phyloP scores from a whole-genome alignment of 768 basidiomycete species.

The Boletus huronensis region DNA sequence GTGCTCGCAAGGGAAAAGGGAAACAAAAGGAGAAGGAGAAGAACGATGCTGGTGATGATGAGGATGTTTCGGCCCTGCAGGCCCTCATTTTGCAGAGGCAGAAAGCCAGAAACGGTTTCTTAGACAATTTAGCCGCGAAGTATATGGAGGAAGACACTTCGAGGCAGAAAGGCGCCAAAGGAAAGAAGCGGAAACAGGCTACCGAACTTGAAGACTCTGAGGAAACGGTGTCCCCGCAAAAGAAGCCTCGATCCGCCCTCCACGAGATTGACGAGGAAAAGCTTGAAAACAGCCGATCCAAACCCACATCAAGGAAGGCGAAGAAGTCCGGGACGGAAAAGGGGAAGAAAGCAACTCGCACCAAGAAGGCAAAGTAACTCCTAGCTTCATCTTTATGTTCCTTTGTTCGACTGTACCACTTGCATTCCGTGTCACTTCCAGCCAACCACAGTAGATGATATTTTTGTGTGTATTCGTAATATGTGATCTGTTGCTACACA shows the following conservation, averaged over 20 bases:
- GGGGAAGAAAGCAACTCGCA: constrained; percentile 29
- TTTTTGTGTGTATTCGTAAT: constrained; percentile 7
- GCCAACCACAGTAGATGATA: neutral
- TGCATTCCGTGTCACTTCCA: neutral
- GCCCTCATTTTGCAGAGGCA: constrained; percentile 80
- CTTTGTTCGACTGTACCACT: neutral
- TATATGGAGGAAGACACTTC: constrained; percentile 42
- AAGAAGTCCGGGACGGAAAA: constrained; percentile 28
- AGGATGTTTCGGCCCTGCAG: constrained; percentile 67
- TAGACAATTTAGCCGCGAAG: constrained; percentile 72
- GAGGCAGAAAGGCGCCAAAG: constrained; percentile 42
- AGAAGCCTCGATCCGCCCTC: constrained; percentile 42
- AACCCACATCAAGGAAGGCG: constrained; percentile 49
- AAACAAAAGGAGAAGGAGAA: constrained; percentile 42
- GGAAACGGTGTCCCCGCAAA: constrained; percentile 43
- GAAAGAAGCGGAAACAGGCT: constrained; percentile 51
- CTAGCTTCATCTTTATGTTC: neutral
- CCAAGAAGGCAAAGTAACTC: constrained; percentile 36
- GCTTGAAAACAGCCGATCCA: constrained; percentile 58
- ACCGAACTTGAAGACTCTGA: constrained; percentile 33
- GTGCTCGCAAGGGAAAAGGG: constrained; percentile 52
- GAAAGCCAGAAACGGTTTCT: constrained; percentile 65
- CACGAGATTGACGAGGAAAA: constrained; percentile 67
- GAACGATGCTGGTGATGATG: constrained; percentile 43
- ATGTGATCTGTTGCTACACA: constrained; percentile 38